Evolutionary conservation across 108 stramenopile genomes (phyloP), one percentile per base, ranked within the genome.

Genomic region (Cyclotella kingstonii): DNA sequence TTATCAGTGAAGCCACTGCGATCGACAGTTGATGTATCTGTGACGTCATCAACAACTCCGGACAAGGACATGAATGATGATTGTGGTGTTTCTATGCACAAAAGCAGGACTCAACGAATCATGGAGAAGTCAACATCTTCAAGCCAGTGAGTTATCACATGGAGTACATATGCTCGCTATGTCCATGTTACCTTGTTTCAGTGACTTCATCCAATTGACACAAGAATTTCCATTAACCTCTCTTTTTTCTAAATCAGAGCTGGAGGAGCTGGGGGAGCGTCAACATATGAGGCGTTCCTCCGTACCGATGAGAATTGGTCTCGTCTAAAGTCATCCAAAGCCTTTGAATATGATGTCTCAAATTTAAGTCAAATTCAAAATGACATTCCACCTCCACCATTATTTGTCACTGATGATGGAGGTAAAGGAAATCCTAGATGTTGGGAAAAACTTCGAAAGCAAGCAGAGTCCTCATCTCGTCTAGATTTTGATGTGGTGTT

Each of bases 401-500:
- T 54, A 34, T 92, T 92, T 52, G 85, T 92, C 17, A 73, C 80
- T 3, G 70, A 80, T 33, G 90, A 91, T 49, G 82, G 82, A 9
- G 80, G 78, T 0, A 17, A 60, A 11, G 90, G 90, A 5, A 86
- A 80, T 54, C 83, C 81, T 0, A 57, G 60, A 62, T 77, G 78
- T 53, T 92, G 87, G 87, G 63, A 57, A n/a, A 85, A 83, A 41
- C 72, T 92, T 7, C 66, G 77, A 9, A 26, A 53, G 22, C 76
- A 81, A n/a, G 10, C 36, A 5, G 70, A 62, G 8, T 49, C 25
- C 1, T 52, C 63, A 12, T 36, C 65, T n/a, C 22, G 28, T 15
- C 47, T 89, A 17, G 90, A 92, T 60, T 91, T 74, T 43, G 94
- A 96, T 73, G 89, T 94, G 10, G 75, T 78, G 6, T 78, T 95